Conservation (phyloP, 306 rosid genomes). For the Dicorynia guianensis region DNA sequence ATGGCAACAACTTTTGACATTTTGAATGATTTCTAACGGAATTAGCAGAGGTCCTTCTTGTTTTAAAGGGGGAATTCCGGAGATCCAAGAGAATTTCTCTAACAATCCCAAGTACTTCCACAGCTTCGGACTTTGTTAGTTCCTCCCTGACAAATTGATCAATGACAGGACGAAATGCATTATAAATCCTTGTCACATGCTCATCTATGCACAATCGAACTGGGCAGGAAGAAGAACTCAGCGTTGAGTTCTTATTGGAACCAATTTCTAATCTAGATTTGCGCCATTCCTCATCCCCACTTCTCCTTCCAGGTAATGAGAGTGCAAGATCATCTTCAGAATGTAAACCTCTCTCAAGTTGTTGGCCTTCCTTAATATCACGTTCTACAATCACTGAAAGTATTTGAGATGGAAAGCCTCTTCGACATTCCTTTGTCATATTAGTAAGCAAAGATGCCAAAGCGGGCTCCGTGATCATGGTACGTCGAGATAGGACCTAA, state of each 20-base stretch:
- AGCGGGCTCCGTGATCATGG: conserved; percentile 61
- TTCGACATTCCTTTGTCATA: conserved; percentile 68
- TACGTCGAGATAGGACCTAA: conserved; percentile 84
- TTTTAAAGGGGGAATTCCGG: conserved; percentile 65
- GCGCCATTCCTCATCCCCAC: conserved; percentile 95
- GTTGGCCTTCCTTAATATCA: conserved; percentile 70
- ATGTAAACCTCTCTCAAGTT: conserved; percentile 59
- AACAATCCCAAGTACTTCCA: conserved; percentile 61
- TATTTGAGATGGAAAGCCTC: conserved; percentile 59
- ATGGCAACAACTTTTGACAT: conserved; percentile 62
- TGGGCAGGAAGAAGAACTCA: conserved; percentile 71
- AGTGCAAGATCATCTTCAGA: conserved; percentile 63
- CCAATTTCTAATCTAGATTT: conserved; percentile 77
- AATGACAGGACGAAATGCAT: conserved; percentile 71
- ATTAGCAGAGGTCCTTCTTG: conserved; percentile 66
- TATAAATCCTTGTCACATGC: conserved; percentile 77
- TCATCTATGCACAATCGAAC: conserved; percentile 81
- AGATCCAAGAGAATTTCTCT: conserved; percentile 59
- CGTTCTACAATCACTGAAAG: conserved; percentile 70
- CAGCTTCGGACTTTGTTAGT: conserved; percentile 56
- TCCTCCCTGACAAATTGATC: conserved; percentile 61
- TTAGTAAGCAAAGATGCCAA: conserved; percentile 59
- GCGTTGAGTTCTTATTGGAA: conserved; percentile 56
- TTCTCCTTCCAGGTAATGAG: conserved; percentile 91
- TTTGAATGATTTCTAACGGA: conserved; percentile 45